A percentile compares a stretch with the other conserved stretches of the same genome.
These are phyloP conservation scores for Dysphania ambrosioides DNA, from an alignment of 148 eudicot species.

Conservation along the genomic window DNA sequence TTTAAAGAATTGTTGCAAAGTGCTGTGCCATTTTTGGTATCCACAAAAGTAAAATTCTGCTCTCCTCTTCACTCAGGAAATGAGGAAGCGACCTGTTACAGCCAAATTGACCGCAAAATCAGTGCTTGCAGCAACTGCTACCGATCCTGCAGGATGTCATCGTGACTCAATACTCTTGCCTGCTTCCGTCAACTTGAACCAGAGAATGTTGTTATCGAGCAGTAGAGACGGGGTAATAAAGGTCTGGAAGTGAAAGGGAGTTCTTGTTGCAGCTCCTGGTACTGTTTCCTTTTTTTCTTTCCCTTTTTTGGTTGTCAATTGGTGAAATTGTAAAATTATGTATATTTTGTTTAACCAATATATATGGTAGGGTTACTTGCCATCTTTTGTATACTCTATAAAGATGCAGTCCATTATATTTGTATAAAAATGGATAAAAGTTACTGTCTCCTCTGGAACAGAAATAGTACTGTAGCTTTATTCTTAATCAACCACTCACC, in stretches of 20 bases:
- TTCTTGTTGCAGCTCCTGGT: constrained; percentile 12
- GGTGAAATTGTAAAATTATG: constrained; percentile 11
- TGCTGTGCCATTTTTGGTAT: not conserved
- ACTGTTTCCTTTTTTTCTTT: constrained; percentile 23
- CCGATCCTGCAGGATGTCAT: constrained; percentile 95
- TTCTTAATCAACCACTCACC: too few species aligned
- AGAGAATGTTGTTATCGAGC: constrained; percentile 80
- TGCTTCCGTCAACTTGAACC: constrained; percentile 85
- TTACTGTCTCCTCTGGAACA: constrained; percentile 1
- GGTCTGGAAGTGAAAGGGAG: constrained; percentile 78
- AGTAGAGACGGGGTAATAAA: constrained; percentile 94
- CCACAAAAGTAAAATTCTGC: not conserved
- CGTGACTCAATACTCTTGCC: constrained; percentile 81
- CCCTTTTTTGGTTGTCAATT: constrained; percentile 8
- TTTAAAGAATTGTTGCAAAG: not conserved
- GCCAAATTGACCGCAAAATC: constrained; percentile 67
- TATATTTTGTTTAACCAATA: constrained; percentile 3
- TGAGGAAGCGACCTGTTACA: constrained; percentile 58
- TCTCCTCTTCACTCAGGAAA: constrained; percentile 46
- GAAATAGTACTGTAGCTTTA: not conserved
- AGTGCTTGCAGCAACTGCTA: constrained; percentile 81
- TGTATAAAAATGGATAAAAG: too few species aligned
- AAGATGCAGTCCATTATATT: not conserved
- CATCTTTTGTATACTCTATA: constrained; percentile 20
- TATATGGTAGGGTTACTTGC: not conserved